Conservation (phyloP, 2,329 filamentous ascomycete genomes). For the Microdochium paspali region DNA sequence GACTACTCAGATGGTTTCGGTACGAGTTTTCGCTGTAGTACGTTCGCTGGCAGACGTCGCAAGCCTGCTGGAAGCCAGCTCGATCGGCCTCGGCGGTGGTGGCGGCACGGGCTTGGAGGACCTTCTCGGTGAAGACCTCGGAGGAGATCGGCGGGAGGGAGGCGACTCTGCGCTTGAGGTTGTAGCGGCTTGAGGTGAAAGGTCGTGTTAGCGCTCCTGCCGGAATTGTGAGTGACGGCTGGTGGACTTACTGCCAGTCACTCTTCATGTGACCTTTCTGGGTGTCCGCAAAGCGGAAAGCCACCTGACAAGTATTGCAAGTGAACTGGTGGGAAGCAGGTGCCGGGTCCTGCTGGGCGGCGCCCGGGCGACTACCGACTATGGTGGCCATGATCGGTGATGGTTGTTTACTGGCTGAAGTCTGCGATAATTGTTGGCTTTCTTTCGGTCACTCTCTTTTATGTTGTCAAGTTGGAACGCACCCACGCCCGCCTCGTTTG, state of each 20-base stretch:
- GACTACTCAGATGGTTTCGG: constrained; percentile 82
- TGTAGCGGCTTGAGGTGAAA: constrained; percentile 63
- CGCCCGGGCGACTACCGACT: constrained; percentile 22
- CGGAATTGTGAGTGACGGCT: constrained; percentile 1
- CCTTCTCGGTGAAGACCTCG: constrained; percentile 91
- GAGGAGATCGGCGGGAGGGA: constrained; percentile 84
- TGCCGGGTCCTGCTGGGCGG: constrained; percentile 19
- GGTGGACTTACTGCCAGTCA: constrained; percentile 81
- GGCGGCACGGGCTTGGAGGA: constrained; percentile 79
- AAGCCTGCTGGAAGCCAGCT: constrained; percentile 79
- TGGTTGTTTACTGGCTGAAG: neutral
- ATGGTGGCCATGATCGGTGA: constrained; percentile 38
- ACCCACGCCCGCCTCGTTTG: no score
- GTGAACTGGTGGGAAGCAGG: constrained; percentile 74
- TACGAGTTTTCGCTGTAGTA: constrained; percentile 97
- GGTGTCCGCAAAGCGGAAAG: constrained; percentile 86
- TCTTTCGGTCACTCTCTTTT: no score
- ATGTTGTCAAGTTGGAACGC: no score
- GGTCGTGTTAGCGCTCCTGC: constrained; percentile 3
- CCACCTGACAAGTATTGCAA: constrained; percentile 96
- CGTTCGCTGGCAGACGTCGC: constrained; percentile 76
- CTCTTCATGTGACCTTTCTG: constrained; percentile 96
- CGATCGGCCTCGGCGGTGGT: constrained; percentile 79
- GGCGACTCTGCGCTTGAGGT: constrained; percentile 88
- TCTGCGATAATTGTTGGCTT: no score